Evolutionary conservation across 2,329 filamentous ascomycete species (phyloP), one percentile per base, ranked within the genome.

Genomic region (Stemphylium vesicarium): DNA sequence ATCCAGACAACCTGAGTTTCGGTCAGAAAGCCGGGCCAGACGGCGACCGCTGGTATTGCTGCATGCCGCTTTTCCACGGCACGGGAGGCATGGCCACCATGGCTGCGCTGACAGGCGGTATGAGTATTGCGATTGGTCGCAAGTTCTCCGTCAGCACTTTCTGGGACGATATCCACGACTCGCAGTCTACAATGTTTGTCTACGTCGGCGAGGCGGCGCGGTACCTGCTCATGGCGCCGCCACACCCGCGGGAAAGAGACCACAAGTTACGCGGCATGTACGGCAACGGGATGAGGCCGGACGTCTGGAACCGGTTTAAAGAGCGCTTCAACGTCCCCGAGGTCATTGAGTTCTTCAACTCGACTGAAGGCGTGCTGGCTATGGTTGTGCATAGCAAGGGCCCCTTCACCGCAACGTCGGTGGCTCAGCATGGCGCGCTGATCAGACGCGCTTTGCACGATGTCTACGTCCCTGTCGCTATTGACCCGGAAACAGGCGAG

Each of bases 171-270:
- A 80, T 92, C 16, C 83, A 86, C 35, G 87, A 87, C 52, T 86
- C 84, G 0, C 75, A 84, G 9, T 82, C 89, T 0, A 91, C 88
- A 0, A 82, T 84, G 66, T 89, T 92, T 66, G 84, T 89, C 9
- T 92, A 92, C 64, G 89, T 93, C 1, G 90, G 90, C 62, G 90
- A 92, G 71, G 90, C 88, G 0, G 83, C 89, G 13, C 82, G 90
- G 0, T 92, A 92, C 62, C 78, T 92, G 0, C 81, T 92, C 3
- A 86, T 88, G 2, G 84, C 84, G 1, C 87, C 89, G 2, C 82
- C 83, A 0, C 83, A 83, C 10, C 80, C 85, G 0, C 80, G 83
- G 8, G 86, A 89, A 69, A 79, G 76, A 52, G 75, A 81, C 4
- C 86, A 89, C 71, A 73, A 75, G n/a, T 77, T 88, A 8, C 81